Evolutionary conservation across 306 rosid species (phyloP).

Genomic region (Sphenostylis stenocarpa): DNA sequence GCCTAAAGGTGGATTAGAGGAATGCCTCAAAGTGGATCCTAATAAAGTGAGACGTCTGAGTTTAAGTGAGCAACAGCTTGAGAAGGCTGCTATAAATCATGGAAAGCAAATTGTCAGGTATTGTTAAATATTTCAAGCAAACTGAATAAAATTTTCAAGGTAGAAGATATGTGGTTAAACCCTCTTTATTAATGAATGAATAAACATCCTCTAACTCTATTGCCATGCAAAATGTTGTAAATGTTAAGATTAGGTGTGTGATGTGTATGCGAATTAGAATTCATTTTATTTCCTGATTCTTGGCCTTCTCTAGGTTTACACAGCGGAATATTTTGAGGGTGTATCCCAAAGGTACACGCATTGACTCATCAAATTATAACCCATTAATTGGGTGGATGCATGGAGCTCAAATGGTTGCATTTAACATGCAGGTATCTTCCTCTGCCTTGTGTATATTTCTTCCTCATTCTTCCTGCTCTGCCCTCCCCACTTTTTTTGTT

Average conservation of each 20-base stretch:
- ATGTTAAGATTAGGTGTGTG: background rate
- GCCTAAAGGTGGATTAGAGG: slow-evolving; percentile 87
- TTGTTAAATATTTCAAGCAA: slow-evolving; percentile 18
- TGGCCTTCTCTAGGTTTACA: slow-evolving; percentile 69
- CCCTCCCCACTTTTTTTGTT: background rate
- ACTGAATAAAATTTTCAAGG: background rate
- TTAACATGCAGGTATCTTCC: slow-evolving; percentile 89
- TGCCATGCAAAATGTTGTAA: background rate
- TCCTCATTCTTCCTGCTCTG: background rate
- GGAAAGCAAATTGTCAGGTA: slow-evolving; percentile 89
- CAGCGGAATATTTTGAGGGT: slow-evolving; percentile 90
- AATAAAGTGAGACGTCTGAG: slow-evolving; percentile 86
- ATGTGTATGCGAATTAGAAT: background rate
- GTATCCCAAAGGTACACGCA: slow-evolving; percentile 90
- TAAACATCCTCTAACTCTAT: slow-evolving; percentile 12
- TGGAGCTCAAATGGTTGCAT: slow-evolving; percentile 99
- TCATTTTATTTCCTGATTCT: slow-evolving; percentile 3
- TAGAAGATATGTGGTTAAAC: background rate
- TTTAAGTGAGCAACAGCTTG: slow-evolving; percentile 95
- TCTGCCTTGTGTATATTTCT: background rate
- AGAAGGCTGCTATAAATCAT: slow-evolving; percentile 61
- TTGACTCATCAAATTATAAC: slow-evolving; percentile 95
- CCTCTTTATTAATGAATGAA: background rate
- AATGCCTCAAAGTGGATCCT: slow-evolving; percentile 82
- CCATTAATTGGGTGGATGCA: slow-evolving; percentile 96